Evolutionary conservation across 768 basidiomycete species (phyloP).

Genomic region (Auricularia sp.): DNA sequence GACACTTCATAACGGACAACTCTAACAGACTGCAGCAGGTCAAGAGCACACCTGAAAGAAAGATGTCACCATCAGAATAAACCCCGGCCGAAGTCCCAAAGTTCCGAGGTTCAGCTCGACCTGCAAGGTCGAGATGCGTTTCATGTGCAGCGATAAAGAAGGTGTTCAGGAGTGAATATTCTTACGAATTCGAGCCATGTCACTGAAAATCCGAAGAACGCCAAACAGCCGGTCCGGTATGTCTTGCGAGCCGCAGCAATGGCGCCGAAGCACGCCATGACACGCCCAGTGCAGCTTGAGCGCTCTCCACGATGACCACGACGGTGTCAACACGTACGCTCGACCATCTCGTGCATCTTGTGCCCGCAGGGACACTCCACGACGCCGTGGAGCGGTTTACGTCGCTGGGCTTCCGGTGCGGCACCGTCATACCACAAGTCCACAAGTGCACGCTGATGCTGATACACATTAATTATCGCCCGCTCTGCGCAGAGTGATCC

Average conservation of each 20-base stretch:
- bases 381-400: constrained; percentile 42
- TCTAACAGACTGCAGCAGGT: no score
- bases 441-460: not conserved
- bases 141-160: no score
- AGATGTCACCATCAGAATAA: no score
- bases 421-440: not conserved
- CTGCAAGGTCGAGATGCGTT: no score
- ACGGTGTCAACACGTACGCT: constrained; percentile 28
- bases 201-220: no score
- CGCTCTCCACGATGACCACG: not conserved
- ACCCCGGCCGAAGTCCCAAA: no score
- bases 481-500: constrained; percentile 38
- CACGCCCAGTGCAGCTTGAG: not conserved
- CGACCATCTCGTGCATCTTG: constrained; percentile 67
- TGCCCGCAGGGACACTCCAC: constrained; percentile 47
- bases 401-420: constrained; percentile 58
- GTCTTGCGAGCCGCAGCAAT: not conserved
- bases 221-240: no score
- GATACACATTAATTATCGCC: not conserved
- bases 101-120: no score
- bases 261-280: not conserved
- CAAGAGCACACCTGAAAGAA: no score
- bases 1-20: no score
- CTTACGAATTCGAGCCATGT: no score
- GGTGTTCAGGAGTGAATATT: no score